Conservation (phyloP, 179 eudicot species). For the Beta corolliflora region DNA sequence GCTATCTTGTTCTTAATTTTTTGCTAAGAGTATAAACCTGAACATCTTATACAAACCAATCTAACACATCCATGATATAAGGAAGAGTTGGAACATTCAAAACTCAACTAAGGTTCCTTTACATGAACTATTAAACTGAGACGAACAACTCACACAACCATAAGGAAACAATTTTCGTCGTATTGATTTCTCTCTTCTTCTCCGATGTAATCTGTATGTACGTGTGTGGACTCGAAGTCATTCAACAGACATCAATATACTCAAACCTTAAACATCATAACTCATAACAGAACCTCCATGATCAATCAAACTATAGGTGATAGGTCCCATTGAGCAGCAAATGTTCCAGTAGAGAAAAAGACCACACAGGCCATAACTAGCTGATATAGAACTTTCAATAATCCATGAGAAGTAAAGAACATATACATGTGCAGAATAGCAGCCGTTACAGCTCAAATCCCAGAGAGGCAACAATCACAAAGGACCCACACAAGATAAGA, state of each 20-base stretch:
- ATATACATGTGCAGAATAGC: slow-evolving; percentile 19
- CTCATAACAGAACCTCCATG: not conserved
- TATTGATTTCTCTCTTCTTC: too few species aligned
- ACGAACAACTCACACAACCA: too few species aligned
- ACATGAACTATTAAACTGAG: too few species aligned
- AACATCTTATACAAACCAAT: too few species aligned
- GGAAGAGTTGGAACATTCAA: too few species aligned
- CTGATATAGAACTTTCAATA: slow-evolving; percentile 1
- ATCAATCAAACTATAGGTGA: not conserved
- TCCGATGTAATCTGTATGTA: too few species aligned
- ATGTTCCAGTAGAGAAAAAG: not conserved
- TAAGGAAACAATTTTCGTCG: too few species aligned
- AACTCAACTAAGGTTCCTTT: too few species aligned
- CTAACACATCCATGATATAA: too few species aligned
- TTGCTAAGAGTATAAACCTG: too few species aligned
- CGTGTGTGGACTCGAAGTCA: not conserved
- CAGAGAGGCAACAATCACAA: slow-evolving; percentile 7
- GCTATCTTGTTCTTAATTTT: too few species aligned
- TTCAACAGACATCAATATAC: not conserved
- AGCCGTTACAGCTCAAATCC: slow-evolving; percentile 24
- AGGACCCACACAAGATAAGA: slow-evolving; percentile 18
- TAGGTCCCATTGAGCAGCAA: not conserved
- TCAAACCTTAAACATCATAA: not conserved
- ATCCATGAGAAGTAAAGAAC: slow-evolving; percentile 12
- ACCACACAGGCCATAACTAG: not conserved